Percentiles rank a stretch among this genome's conserved stretches.
These are phyloP conservation scores for Malus fusca DNA, from an alignment of 306 rosid genomes.

Conservation along the genomic window DNA sequence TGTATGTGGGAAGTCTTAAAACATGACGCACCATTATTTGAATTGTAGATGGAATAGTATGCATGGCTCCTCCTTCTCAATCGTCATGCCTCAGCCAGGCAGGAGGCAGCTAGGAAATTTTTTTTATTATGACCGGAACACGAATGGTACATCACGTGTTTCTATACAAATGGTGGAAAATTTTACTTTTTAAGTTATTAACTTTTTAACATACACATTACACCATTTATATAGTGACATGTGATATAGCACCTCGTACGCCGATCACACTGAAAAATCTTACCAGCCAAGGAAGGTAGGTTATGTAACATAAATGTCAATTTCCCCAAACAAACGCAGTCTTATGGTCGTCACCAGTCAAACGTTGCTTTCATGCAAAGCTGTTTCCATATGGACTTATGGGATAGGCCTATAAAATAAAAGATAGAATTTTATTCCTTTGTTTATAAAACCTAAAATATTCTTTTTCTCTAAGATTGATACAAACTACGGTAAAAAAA, in stretches of 20 bases:
- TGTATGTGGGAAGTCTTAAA: not conserved
- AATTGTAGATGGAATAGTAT: not conserved
- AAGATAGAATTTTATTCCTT: not conserved
- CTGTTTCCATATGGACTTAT: not conserved
- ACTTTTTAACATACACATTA: too few species aligned
- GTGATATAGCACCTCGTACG: fast-evolving
- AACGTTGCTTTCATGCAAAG: not conserved
- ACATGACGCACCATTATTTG: not conserved
- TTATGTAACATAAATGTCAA: not conserved
- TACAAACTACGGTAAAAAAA: too few species aligned
- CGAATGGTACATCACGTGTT: fast-evolving
- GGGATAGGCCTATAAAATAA: not conserved
- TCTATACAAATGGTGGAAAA: fast-evolving
- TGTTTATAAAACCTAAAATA: not conserved
- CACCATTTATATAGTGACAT: fast-evolving
- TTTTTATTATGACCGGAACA: too few species aligned
- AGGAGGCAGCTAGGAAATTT: not conserved
- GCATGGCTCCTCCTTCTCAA: not conserved
- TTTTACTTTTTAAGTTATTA: too few species aligned
- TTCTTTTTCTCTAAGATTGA: too few species aligned
- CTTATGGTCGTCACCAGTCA: not conserved
- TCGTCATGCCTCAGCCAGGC: not conserved
- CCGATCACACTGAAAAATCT: too few species aligned
- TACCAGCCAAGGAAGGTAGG: not conserved
- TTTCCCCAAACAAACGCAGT: not conserved